Conservation (phyloP, 495 filamentous ascomycete genomes). For the Xylaria acuta region DNA sequence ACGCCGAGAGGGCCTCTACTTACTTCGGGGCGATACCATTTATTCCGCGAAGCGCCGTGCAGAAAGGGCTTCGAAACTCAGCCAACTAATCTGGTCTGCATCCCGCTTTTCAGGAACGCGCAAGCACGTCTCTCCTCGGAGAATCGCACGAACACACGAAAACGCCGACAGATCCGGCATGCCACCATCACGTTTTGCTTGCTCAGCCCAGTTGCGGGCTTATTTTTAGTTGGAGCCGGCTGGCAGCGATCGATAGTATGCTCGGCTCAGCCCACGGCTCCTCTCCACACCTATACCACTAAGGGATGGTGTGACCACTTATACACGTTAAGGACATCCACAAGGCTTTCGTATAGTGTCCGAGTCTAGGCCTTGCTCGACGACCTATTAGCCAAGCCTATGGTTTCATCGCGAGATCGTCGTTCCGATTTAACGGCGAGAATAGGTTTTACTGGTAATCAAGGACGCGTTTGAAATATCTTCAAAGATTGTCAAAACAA, state of each 20-base stretch:
- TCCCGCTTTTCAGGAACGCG: slow-evolving; percentile 13
- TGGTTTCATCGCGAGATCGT: neutral
- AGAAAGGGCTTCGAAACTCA: neutral
- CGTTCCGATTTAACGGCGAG: neutral
- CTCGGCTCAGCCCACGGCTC: neutral
- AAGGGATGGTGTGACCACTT: neutral
- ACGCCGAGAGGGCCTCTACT: neutral
- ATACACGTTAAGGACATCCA: neutral
- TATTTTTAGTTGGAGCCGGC: neutral
- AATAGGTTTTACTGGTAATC: neutral
- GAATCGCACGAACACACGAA: neutral
- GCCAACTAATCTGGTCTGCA: neutral
- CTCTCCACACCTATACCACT: neutral
- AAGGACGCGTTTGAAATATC: neutral
- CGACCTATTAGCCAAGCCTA: neutral
- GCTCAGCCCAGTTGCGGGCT: neutral
- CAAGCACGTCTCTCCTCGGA: neutral
- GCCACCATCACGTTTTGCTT: neutral
- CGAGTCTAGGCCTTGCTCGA: too few species aligned
- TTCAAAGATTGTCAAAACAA: neutral
- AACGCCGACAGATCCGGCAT: neutral
- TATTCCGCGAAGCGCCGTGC: neutral
- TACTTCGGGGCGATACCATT: neutral
- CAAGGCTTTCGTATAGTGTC: neutral
- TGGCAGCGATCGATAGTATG: neutral